phyloP scores from a whole-genome alignment of 2,329 filamentous ascomycete genomes.

The Thelonectria blattea region DNA sequence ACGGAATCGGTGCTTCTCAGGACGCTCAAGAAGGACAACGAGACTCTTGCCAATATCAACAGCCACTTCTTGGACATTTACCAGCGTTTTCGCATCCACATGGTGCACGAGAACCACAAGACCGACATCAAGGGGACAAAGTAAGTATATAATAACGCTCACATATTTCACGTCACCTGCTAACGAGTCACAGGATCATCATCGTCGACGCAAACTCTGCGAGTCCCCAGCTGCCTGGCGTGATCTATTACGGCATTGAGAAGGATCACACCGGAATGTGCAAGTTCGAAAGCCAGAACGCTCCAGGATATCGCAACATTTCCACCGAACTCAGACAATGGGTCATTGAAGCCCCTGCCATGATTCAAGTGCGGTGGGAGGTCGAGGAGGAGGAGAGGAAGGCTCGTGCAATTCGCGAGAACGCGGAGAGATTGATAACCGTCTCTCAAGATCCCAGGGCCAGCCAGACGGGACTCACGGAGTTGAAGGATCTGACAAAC shows the following conservation, averaged over 20 bases:
- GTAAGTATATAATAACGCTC: conserved; percentile 37
- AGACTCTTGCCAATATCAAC: conserved; percentile 77
- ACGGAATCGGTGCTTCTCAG: conserved; percentile 71
- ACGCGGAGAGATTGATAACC: conserved; percentile 50
- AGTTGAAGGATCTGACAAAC: conserved; percentile 5
- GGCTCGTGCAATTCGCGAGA: conserved; percentile 51
- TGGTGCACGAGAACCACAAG: conserved; percentile 77
- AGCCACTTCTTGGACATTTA: conserved; percentile 74
- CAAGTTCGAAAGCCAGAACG: conserved; percentile 69
- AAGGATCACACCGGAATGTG: conserved; percentile 75
- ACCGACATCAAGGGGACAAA: conserved; percentile 71
- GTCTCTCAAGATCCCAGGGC: neutral
- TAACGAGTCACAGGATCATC: conserved; percentile 48
- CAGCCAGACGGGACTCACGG: conserved; percentile 4
- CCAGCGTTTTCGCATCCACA: conserved; percentile 73
- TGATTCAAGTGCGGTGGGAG: conserved; percentile 64
- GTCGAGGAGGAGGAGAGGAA: conserved; percentile 62
- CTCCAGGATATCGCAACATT: conserved; percentile 68
- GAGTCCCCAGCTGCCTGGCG: conserved; percentile 70
- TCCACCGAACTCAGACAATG: conserved; percentile 57
- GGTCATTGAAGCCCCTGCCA: conserved; percentile 58
- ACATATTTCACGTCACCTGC: neutral
- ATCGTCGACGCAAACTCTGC: conserved; percentile 76
- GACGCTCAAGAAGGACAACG: conserved; percentile 75
- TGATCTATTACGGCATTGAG: conserved; percentile 76